Conservation (phyloP, 2,329 filamentous ascomycete species). For the Stachybotrys chartarum region DNA sequence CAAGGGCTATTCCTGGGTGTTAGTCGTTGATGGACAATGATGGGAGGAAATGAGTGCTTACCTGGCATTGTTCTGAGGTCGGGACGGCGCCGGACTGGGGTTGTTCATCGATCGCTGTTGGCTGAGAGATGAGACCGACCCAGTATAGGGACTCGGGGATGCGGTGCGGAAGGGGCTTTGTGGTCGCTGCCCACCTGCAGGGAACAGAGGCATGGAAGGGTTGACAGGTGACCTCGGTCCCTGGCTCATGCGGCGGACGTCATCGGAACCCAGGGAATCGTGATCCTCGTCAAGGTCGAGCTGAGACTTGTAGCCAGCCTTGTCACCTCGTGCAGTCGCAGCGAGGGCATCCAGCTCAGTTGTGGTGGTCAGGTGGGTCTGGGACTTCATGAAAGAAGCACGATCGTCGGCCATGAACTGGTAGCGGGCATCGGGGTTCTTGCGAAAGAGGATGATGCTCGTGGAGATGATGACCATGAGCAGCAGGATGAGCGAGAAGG, state of each 20-base stretch:
- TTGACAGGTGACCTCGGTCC: conserved; percentile 31
- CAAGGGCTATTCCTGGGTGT: conserved; percentile 25
- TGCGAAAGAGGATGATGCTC: conserved; percentile 68
- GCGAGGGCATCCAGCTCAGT: conserved; percentile 88
- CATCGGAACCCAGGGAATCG: conserved; percentile 30
- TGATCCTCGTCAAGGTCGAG: conserved; percentile 34
- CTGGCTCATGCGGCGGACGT: conserved; percentile 27
- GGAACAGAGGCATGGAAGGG: conserved; percentile 36
- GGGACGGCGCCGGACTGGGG: conserved; percentile 24
- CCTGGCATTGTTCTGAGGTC: conserved; percentile 32
- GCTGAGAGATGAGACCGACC: conserved; percentile 19
- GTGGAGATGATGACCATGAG: conserved; percentile 65
- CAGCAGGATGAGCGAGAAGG: conserved; percentile 74
- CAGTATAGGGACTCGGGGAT: conserved; percentile 27
- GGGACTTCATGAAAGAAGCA: conserved; percentile 95
- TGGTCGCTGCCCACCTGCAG: conserved; percentile 25
- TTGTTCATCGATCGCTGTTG: conserved; percentile 24
- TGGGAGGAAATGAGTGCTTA: conserved; percentile 12
- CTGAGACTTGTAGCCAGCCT: conserved; percentile 44
- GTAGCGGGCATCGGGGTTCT: conserved; percentile 92
- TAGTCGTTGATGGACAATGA: neutral
- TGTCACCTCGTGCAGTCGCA: conserved; percentile 81
- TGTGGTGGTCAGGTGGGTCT: conserved; percentile 66
- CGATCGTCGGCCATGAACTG: conserved; percentile 96
- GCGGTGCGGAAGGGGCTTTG: conserved; percentile 26